Evolutionary conservation across 202 grass and related monocot genomes (phyloP).

Genomic region (Schoenoplectus tabernaemontani): DNA sequence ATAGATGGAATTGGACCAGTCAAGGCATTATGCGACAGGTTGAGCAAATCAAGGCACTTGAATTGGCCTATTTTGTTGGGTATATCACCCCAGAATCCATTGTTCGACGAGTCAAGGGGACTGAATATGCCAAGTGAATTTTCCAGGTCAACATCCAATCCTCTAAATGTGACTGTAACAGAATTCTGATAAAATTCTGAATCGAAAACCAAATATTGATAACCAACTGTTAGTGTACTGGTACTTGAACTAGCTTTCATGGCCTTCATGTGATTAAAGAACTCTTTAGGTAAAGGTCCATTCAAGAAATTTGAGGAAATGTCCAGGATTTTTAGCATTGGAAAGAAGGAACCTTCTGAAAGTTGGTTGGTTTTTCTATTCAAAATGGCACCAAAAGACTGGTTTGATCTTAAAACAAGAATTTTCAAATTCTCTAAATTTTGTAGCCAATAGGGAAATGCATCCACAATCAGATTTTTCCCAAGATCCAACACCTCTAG

Average conservation of each 20-base stretch:
- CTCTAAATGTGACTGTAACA: constrained; percentile 28
- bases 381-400: constrained; percentile 23
- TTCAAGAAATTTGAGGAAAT: constrained; percentile 33
- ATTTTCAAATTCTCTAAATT: constrained; percentile 22
- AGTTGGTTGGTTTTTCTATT: background rate
- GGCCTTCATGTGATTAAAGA: background rate
- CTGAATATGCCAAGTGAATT: constrained; percentile 24
- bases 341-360: background rate
- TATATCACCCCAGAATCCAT: constrained; percentile 31
- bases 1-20: constrained; percentile 17
- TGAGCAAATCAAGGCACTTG: constrained; percentile 14
- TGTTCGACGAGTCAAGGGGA: constrained; percentile 34
- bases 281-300: background rate
- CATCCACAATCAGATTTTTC: constrained; percentile 29
- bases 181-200: background rate
- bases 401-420: constrained; percentile 33
- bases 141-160: background rate
- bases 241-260: background rate
- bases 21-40: constrained; percentile 32
- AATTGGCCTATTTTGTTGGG: constrained; percentile 22
- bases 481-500: constrained; percentile 39
- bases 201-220: background rate
- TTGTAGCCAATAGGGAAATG: constrained; percentile 36
- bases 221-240: background rate
- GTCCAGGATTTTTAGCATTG: constrained; percentile 33